Base-by-base conservation (phyloP, 2,329 filamentous ascomycete genomes). In the Mycosphaerella sp. region DNA sequence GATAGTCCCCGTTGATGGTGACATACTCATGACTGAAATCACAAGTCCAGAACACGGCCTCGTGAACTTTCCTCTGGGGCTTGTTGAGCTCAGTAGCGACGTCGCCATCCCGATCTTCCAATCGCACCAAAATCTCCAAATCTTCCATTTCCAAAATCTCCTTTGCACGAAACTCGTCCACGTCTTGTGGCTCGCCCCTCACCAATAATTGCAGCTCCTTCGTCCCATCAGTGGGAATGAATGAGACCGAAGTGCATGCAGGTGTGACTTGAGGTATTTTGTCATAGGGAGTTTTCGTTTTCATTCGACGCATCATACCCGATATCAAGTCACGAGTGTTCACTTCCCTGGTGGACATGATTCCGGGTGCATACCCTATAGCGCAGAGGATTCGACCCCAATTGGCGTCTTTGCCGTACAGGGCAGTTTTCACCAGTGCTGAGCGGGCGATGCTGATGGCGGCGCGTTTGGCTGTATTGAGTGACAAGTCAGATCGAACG, bases 381-480 rank as follows among this genome's bases (percentile, higher is more conserved):
- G 93, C 92, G 70, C 93, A 97, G 29, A 97, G 80, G 59, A 98
- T 95, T 51, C 93, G 89, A 34, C 93, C 93, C 93, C 93, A 98
- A 77, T 98, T 98, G 14, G 93, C 93, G 69, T 98, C 93, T 70
- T 90, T 89, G 61, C 93, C 93, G 72, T 98, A 98, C 40, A 98
- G 78, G 0, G 93, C 93, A 0, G 93, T 98, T 78, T 98, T 98
- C 64, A 98, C 93, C 10, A 98, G 82, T 7, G 93, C 89, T 0
- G 90, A 95, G 48, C 86, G 83, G 12, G 93, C 91, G 68, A 98
- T 96, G 45, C 88, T 86, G 58, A 85, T 87, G 9, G 91, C 93
- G 57, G 96, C 85, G 67, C 84, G 81, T 53, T 87, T 83, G 1
- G 89, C 91, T 45, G 83, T 55, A 2, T 39, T 47, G 45, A 2